Base-by-base conservation (phyloP, 345 rosid species). In the Cardiospermum halicacabum region DNA sequence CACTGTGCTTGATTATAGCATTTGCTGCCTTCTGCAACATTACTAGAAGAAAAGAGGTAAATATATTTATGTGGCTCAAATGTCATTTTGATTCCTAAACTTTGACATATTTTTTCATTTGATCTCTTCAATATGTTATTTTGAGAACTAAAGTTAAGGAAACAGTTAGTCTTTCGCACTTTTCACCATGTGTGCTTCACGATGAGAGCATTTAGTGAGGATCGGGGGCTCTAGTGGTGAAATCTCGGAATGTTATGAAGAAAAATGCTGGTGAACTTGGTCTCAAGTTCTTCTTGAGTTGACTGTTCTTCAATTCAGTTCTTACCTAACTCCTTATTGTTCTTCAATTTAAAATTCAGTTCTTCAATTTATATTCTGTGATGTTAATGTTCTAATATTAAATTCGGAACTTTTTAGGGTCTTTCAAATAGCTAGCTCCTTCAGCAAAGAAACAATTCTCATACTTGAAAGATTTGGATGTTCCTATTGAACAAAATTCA, bases 401-500 rank as follows among this genome's bases (percentile, higher is more conserved):
- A 26, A 19, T 50, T 15, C 1, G 30, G 50, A 25, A 15, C 9
- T 13, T n/a, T n/a, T 28, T 45, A 85, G 83, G 77, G 73, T 81
- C 22, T 81, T 85, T 75, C 86, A 83, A 84, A 81, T 83, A n/a
- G n/a, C n/a, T n/a, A 25, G 89, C 87, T 1, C 87, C 85, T 4
- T 78, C 87, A 1, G 78, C 84, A 15, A 68, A 79, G 74, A 86
- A 86, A 67, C 53, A 83, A 37, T 83, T 86, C 82, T 8, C 72
- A 11, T 83, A 83, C 68, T 64, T 80, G 73, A 78, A 43, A 60
- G 85, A 84, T 55, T 82, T 83, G 11, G 64, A 54, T 22, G 67
- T 80, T 53, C 85, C 79, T 13, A 42, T 68, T 3, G 76, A 86
- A 58, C 70, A 78, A 66, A 82, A 80, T 69, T 78, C 81, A 34